Percentiles rank a stretch among this genome's conserved stretches.
Conservation (phyloP, 169 alveolate species). For the Plasmodium cynomolgi region DNA sequence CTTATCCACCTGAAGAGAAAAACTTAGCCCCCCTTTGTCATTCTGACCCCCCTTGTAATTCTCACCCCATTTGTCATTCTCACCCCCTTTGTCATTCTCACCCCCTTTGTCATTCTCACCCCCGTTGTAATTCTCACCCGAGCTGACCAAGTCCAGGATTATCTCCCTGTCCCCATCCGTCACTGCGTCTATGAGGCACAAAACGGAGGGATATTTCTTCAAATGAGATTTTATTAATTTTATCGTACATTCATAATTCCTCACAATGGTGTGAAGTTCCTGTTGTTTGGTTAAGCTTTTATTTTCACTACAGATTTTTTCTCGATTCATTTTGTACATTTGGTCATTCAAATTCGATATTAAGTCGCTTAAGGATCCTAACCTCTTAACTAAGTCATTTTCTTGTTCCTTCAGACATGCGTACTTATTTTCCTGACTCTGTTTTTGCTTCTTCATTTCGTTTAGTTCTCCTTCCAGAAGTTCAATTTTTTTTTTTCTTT, state of each 20-base stretch:
- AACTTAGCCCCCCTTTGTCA: background rate
- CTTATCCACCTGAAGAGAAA: background rate
- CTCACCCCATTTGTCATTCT: too few relatives aligned
- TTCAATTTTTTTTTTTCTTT: constrained; percentile 2
- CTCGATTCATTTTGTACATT: constrained; percentile 19
- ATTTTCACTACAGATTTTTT: constrained; percentile 24
- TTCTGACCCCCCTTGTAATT: background rate
- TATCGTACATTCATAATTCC: constrained; percentile 3
- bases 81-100: background rate
- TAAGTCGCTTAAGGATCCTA: background rate
- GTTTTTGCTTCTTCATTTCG: constrained; percentile 18
- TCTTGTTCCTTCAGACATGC: constrained; percentile 18
- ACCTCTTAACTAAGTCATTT: background rate
- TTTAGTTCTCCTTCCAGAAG: constrained; percentile 7
- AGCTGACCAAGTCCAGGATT: constrained; percentile 1
- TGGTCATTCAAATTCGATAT: constrained; percentile 11
- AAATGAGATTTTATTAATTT: background rate
- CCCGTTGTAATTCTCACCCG: background rate
- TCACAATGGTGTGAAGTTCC: constrained; percentile 1
- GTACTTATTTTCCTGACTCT: constrained; percentile 13
- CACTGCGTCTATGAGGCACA: constrained; percentile 13
- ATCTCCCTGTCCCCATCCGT: background rate
- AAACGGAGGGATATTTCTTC: constrained; percentile 18
- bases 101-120: background rate
- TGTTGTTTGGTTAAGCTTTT: background rate